Percentiles rank a stretch among this genome's conserved stretches.
These are phyloP conservation scores for Ceratocystis diversiconidia DNA, from an alignment of 2,329 filamentous ascomycete species.

Conservation along the genomic window DNA sequence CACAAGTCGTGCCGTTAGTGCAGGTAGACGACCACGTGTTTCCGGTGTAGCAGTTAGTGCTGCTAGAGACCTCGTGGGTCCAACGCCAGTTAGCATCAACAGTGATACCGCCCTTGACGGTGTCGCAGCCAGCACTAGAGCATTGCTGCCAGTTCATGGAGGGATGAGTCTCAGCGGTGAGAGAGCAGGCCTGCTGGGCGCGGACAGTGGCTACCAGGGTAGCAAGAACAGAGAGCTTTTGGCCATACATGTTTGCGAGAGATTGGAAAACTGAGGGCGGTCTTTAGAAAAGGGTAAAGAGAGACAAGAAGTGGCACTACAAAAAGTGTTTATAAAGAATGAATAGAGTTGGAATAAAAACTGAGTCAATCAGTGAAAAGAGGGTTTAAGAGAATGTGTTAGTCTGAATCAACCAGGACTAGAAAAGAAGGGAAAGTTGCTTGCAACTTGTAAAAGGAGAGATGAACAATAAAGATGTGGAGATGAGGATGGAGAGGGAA, in stretches of 20 bases:
- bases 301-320: background rate
- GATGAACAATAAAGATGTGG: background rate
- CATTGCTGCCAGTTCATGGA: conserved; percentile 33
- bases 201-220: conserved; percentile 26
- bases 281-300: background rate
- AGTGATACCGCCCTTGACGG: conserved; percentile 31
- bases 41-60: conserved; percentile 36
- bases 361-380: background rate
- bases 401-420: background rate
- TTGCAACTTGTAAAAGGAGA: conserved; percentile 6
- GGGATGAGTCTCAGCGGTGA: conserved; percentile 30
- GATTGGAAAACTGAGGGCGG: background rate
- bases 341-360: background rate
- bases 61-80: conserved; percentile 30
- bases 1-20: conserved; percentile 28
- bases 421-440: conserved; percentile 5
- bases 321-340: background rate
- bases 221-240: conserved; percentile 10
- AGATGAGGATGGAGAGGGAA: conserved; percentile 4
- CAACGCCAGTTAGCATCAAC: conserved; percentile 43
- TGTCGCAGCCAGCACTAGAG: conserved; percentile 30
- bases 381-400: background rate
- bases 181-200: conserved; percentile 31
- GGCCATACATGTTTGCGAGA: conserved; percentile 7
- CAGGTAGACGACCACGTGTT: conserved; percentile 30